These are phyloP conservation scores for Candida oleophila DNA, from an alignment of 805 yeast species.

Conservation along the genomic window DNA sequence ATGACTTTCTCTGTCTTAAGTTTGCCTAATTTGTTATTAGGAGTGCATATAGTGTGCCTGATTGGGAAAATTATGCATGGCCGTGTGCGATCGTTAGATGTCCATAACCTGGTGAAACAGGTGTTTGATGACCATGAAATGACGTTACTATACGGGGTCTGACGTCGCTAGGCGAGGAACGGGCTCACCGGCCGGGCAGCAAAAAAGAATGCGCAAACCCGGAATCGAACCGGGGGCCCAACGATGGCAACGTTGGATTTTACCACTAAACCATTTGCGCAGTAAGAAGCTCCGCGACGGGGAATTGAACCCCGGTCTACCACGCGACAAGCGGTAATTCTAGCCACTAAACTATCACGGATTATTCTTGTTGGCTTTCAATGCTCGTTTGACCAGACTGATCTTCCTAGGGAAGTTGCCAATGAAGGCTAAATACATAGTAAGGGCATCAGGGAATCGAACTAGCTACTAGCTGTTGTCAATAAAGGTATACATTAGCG, in stretches of 20 bases:
- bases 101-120: not conserved
- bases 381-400: too few relatives aligned
- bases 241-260: slow-evolving; percentile 16
- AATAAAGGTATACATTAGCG: too few relatives aligned
- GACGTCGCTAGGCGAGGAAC: too few relatives aligned
- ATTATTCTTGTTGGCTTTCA: slow-evolving; percentile 5
- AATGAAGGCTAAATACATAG: too few relatives aligned
- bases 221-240: slow-evolving; percentile 16
- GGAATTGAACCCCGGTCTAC: slow-evolving; percentile 31
- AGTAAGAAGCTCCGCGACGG: slow-evolving; percentile 5
- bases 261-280: slow-evolving; percentile 11
- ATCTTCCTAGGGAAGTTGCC: too few relatives aligned
- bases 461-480: too few relatives aligned
- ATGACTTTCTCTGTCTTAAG: not conserved
- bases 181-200: too few relatives aligned
- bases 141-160: too few relatives aligned
- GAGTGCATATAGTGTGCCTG: not conserved
- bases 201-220: not conserved
- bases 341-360: slow-evolving; percentile 31
- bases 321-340: slow-evolving; percentile 29
- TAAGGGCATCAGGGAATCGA: too few relatives aligned
- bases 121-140: too few relatives aligned
- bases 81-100: not conserved
- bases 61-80: not conserved
- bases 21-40: not conserved